Conservation (phyloP, 768 basidiomycete species). For the Russula virescens region DNA sequence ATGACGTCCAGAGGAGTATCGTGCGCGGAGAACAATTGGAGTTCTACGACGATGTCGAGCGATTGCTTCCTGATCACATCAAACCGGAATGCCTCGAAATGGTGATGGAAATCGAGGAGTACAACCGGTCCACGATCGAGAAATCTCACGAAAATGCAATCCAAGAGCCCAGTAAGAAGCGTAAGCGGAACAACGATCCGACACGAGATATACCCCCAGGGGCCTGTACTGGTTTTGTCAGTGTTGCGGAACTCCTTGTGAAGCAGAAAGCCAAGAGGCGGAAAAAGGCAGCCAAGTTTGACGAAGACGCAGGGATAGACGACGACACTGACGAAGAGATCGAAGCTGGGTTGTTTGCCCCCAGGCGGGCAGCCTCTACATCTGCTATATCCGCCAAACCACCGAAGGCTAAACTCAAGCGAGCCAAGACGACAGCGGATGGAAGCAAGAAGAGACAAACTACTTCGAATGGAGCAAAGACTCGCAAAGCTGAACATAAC, state of each 20-base stretch:
- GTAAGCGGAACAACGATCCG: constrained; percentile 65
- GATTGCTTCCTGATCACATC: constrained; percentile 71
- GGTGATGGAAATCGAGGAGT: constrained; percentile 72
- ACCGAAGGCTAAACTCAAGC: constrained; percentile 33
- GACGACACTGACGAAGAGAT: constrained; percentile 68
- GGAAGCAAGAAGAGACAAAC: constrained; percentile 33
- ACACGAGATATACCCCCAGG: constrained; percentile 66
- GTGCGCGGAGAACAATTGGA: constrained; percentile 81
- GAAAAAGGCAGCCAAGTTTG: constrained; percentile 37
- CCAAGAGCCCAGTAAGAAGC: constrained; percentile 42
- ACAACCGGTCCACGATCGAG: constrained; percentile 47
- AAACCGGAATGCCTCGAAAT: constrained; percentile 77
- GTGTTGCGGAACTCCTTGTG: constrained; percentile 54
- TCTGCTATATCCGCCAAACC: constrained; percentile 35
- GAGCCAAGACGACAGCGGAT: constrained; percentile 37
- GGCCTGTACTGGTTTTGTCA: constrained; percentile 68
- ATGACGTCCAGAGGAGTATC: constrained; percentile 85
- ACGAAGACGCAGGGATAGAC: constrained; percentile 47
- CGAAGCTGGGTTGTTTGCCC: constrained; percentile 46
- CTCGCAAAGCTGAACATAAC: constrained; percentile 28
- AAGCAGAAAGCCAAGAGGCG: constrained; percentile 45
- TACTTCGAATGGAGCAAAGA: constrained; percentile 19
- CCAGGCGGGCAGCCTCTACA: constrained; percentile 47
- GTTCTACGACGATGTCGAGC: constrained; percentile 87
- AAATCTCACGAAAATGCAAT: constrained; percentile 33